A percentile compares a stretch with the other conserved stretches of the same genome.
These are phyloP conservation scores for Boechera stricta DNA, from an alignment of 345 rosid species.

Conservation along the genomic window DNA sequence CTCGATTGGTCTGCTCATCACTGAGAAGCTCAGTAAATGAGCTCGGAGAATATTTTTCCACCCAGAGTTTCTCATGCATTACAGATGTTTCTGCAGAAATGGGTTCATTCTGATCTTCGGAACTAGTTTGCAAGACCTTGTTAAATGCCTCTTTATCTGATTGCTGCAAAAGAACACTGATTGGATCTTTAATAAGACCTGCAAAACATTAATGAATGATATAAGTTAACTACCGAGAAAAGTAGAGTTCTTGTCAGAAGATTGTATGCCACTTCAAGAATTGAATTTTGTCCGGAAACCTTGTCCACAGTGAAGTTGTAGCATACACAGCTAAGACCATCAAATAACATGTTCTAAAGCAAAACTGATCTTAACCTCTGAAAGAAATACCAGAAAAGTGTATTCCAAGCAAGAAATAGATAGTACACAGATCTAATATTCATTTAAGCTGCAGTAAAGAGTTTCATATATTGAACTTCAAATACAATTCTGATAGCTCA, in stretches of 20 bases:
- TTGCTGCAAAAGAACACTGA: conserved; percentile 69
- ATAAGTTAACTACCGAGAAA: neutral
- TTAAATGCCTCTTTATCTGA: conserved; percentile 75
- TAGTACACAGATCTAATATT: neutral
- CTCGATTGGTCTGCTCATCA: conserved; percentile 96
- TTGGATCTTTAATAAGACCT: conserved; percentile 74
- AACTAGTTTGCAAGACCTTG: conserved; percentile 79
- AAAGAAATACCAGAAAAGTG: neutral
- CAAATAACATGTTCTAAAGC: conserved; percentile 6
- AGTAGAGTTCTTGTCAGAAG: neutral
- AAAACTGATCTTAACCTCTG: neutral
- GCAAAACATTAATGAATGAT: conserved; percentile 25
- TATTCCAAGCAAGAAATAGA: neutral
- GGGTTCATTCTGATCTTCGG: conserved; percentile 52
- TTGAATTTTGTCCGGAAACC: neutral
- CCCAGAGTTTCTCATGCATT: conserved; percentile 81
- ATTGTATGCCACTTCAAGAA: neutral
- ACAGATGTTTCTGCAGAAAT: conserved; percentile 53
- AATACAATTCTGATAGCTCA: neutral
- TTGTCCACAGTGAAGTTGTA: neutral
- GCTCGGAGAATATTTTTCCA: conserved; percentile 89
- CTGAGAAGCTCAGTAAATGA: conserved; percentile 97
- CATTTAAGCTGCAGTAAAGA: neutral
- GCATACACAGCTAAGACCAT: neutral
- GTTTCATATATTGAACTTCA: neutral